Evolutionary conservation across 768 basidiomycete genomes (phyloP), one percentile per base, ranked within the genome.

Genomic region (Pulveroboletus sp.): DNA sequence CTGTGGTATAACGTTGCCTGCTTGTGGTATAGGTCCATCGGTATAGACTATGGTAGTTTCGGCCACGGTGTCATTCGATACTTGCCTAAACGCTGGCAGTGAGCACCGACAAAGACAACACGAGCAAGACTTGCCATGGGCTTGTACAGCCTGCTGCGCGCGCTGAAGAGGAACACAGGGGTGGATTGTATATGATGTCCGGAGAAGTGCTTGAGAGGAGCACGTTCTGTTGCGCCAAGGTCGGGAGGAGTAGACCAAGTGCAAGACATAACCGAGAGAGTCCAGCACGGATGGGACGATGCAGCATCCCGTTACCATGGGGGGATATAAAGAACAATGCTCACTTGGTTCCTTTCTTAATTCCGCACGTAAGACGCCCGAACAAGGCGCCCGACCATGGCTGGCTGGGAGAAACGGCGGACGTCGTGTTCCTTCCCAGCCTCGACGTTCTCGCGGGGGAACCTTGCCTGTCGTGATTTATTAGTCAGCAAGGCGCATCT

Each of bases 1-100:
- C 50, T 83, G 82, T 2, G 80, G 81, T 50, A 80, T 63, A 35
- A 79, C 70, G 48, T 73, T 63, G 18, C 62, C 71, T 14, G 73
- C 65, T 36, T 63, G 65, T 35, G 71, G 58, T 56, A 70, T 68
- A 6, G 78, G 76, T 2, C 81, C 80, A 39, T 62, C 53, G 17
- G 78, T 76, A 33, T 72, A 65, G 26, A 67, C 57, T 9, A 58
- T 7, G 15, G 56, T 43, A 2, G 46, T 54, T 10, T 56, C 64
- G 18, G 49, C 31, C 37, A 38, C 27, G 4, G 54, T 48, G 46
- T 49, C 39, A 10, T 60, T 64, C 3, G 56, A 51, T 49, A 47
- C 17, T 39, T 61, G 63, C 66, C 66, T 69, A 15, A 13, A 26
- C 38, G 17, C n/a, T n/a, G n/a, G 26, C 5, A 15, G 38, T 54